A percentile compares a stretch with the other conserved stretches of the same genome.
Evolutionary conservation across 179 eudicot genomes (phyloP).

Genomic region (Silene noctiflora): DNA sequence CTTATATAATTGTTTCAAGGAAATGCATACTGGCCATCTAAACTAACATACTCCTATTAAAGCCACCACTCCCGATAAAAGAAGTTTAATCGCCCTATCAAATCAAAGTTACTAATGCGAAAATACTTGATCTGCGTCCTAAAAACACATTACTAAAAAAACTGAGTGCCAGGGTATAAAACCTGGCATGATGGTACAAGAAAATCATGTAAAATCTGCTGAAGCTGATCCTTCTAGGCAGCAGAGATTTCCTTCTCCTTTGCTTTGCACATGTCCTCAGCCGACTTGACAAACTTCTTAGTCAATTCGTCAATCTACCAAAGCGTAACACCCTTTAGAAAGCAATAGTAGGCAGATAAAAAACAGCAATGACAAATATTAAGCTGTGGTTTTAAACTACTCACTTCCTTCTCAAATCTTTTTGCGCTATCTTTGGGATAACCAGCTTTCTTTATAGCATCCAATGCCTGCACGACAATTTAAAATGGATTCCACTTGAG

Average conservation of each 20-base stretch:
- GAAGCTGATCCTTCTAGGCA: constrained; percentile 32
- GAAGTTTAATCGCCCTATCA: background rate
- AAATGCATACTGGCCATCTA: background rate
- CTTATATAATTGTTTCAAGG: background rate
- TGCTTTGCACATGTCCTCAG: constrained; percentile 89
- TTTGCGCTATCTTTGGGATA: constrained; percentile 75
- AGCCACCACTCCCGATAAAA: background rate
- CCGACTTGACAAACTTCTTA: constrained; percentile 79
- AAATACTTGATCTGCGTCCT: constrained; percentile 14
- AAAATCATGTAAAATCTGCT: background rate
- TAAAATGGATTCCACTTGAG: background rate
- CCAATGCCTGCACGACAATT: constrained; percentile 64
- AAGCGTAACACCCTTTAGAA: constrained; percentile 10
- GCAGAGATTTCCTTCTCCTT: constrained; percentile 81
- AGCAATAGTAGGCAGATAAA: background rate
- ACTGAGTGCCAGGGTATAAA: constrained; percentile 4
- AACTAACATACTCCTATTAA: background rate
- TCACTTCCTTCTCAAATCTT: constrained; percentile 86
- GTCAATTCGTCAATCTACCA: constrained; percentile 80
- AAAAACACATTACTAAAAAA: constrained; percentile 1
- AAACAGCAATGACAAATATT: background rate
- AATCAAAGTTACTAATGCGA: background rate
- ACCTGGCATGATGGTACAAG: background rate
- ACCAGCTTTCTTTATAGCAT: constrained; percentile 64
- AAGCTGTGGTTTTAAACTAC: constrained; percentile 20